Evolutionary conservation across 768 basidiomycete genomes (phyloP).

Genomic region (Rhizopogon vesiculosus): DNA sequence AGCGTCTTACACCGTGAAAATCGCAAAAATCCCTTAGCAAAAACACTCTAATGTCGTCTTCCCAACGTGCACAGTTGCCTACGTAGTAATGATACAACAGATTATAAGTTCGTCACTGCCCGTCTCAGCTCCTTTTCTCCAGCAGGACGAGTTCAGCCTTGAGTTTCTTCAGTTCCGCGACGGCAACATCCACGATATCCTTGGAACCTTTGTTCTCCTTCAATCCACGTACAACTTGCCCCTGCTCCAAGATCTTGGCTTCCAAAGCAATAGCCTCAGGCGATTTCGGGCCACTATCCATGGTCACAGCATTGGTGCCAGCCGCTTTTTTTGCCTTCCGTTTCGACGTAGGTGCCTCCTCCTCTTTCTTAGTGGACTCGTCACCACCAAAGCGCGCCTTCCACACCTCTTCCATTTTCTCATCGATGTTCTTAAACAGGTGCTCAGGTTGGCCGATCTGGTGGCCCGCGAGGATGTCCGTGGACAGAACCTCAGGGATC

Average conservation of each 20-base stretch:
- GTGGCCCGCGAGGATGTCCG: conserved; percentile 87
- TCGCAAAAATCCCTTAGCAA: too few species aligned
- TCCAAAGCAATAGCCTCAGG: conserved; percentile 72
- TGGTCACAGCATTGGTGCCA: conserved; percentile 38
- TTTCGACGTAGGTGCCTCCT: conserved; percentile 39
- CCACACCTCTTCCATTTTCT: conserved; percentile 83
- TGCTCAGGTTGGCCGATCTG: conserved; percentile 81
- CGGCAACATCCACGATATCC: conserved; percentile 37
- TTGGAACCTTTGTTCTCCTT: conserved; percentile 50
- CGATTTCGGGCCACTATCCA: conserved; percentile 55
- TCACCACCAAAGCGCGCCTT: conserved; percentile 73
- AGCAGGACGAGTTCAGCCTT: conserved; percentile 48
- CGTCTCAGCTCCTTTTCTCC: not conserved
- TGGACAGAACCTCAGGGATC: conserved; percentile 66
- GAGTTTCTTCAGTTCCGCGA: conserved; percentile 59
- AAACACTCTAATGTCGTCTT: not conserved
- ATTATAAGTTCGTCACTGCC: too few species aligned
- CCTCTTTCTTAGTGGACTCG: conserved; percentile 34
- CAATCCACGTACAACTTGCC: conserved; percentile 65
- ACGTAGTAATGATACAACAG: too few species aligned
- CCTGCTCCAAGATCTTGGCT: conserved; percentile 72
- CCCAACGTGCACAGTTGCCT: too few species aligned
- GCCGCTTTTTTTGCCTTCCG: conserved; percentile 54
- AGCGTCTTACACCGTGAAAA: too few species aligned
- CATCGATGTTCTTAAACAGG: conserved; percentile 92